These are phyloP conservation scores for Aspergillus nidulans DNA, from an alignment of 495 filamentous ascomycete species.

Conservation along the genomic window DNA sequence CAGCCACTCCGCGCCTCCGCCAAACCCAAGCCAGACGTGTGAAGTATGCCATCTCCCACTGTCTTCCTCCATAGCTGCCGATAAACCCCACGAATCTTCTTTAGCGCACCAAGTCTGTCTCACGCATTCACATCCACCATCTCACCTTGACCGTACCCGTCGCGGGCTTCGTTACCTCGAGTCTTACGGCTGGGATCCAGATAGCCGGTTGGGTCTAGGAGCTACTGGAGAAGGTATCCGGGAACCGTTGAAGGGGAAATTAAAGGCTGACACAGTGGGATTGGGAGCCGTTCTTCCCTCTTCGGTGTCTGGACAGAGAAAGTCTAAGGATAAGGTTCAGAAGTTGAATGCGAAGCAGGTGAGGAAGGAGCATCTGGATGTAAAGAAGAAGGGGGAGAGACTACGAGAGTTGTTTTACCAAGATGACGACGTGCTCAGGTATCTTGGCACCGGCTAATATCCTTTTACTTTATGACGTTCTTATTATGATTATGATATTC, in stretches of 20 bases:
- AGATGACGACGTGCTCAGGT: constrained; percentile 66
- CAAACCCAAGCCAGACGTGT: constrained; percentile 29
- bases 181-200: constrained; percentile 83
- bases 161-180: constrained; percentile 72
- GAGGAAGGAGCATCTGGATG: constrained; percentile 54
- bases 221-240: constrained; percentile 65
- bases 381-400: constrained; percentile 58
- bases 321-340: constrained; percentile 47
- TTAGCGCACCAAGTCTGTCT: constrained; percentile 81
- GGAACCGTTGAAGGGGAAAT: constrained; percentile 66
- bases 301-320: constrained; percentile 29
- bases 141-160: constrained; percentile 71
- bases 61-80: constrained; percentile 5
- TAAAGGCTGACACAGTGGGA: constrained; percentile 71
- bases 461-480: background rate
- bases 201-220: constrained; percentile 70
- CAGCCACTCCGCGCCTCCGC: constrained; percentile 5
- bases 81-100: constrained; percentile 59
- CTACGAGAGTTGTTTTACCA: constrained; percentile 64
- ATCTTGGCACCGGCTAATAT: constrained; percentile 48
- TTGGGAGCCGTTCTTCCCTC: constrained; percentile 48
- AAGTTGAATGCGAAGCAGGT: constrained; percentile 69
- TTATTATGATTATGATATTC: constrained; percentile 1
- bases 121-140: constrained; percentile 77
- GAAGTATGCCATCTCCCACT: constrained; percentile 59